Conservation (phyloP, 768 basidiomycete genomes). For the Suillus tomentosus region DNA sequence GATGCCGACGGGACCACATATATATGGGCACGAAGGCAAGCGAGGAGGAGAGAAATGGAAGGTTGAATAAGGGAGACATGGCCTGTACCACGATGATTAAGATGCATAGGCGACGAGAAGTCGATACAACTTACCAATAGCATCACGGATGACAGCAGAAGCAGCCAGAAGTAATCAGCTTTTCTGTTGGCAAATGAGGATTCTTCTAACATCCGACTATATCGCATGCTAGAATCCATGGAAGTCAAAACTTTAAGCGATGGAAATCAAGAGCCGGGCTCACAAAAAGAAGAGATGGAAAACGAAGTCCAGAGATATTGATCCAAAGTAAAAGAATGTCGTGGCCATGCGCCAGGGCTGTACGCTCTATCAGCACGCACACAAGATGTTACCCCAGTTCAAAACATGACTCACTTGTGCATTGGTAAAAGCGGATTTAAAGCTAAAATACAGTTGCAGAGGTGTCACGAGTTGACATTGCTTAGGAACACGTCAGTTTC, state of each 20-base stretch:
- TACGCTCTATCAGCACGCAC: conserved; percentile 18
- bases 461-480: conserved; percentile 93
- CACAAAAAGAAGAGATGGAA: conserved; percentile 99
- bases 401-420: conserved; percentile 57
- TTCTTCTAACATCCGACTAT: conserved; percentile 95
- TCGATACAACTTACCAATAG: conserved; percentile 63
- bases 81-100: conserved; percentile 41
- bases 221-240: conserved; percentile 76
- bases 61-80: conserved; percentile 85
- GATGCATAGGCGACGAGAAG: background rate
- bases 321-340: conserved; percentile 96
- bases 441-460: conserved; percentile 91
- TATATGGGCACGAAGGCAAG: conserved; percentile 96
- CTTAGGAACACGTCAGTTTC: conserved; percentile 40
- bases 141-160: conserved; percentile 81
- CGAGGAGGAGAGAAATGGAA: conserved; percentile 91
- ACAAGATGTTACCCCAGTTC: conserved; percentile 4
- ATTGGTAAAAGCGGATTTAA: conserved; percentile 80
- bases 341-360: conserved; percentile 88
- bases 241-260: background rate
- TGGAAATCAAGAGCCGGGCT: conserved; percentile 33
- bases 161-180: conserved; percentile 96
- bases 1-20: conserved; percentile 94
- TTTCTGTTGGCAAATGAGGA: conserved; percentile 88
- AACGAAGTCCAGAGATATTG: conserved; percentile 89